phyloP scores from a whole-genome alignment of 2,329 filamentous ascomycete genomes.

The Penicillium sp. region DNA sequence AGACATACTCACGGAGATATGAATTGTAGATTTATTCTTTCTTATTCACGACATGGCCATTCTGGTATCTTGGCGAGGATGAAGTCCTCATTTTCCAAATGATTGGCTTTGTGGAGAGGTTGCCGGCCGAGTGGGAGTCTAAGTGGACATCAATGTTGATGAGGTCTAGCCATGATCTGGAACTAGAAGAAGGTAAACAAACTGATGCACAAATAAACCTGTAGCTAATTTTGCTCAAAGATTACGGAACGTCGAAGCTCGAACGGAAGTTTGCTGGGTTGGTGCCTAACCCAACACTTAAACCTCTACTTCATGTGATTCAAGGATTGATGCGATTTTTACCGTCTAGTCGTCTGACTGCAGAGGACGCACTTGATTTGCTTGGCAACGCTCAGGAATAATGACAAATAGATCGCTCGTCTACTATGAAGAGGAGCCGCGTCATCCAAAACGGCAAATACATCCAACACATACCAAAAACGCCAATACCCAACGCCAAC shows the following conservation, averaged over 20 bases:
- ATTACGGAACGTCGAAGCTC: slow-evolving; percentile 10
- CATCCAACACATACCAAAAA: background rate
- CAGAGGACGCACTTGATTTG: slow-evolving; percentile 18
- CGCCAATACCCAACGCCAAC: background rate
- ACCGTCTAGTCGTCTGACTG: slow-evolving; percentile 19
- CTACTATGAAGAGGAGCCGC: background rate
- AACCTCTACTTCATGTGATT: slow-evolving; percentile 16
- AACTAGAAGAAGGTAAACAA: slow-evolving; percentile 5
- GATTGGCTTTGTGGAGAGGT: slow-evolving; percentile 20
- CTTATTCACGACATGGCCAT: slow-evolving; percentile 16
- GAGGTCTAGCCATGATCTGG: slow-evolving; percentile 3
- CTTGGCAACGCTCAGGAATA: background rate
- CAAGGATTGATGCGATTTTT: slow-evolving; percentile 22
- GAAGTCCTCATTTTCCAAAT: slow-evolving; percentile 20
- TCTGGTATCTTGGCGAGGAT: slow-evolving; percentile 18
- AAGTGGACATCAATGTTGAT: slow-evolving; percentile 14
- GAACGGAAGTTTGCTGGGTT: slow-evolving; percentile 14
- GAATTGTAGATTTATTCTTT: slow-evolving; percentile 21
- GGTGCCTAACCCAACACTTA: slow-evolving; percentile 11
- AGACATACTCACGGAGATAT: slow-evolving; percentile 5
- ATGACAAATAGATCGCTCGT: background rate
- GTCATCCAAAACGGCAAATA: background rate
- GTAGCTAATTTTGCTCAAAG: slow-evolving; percentile 2
- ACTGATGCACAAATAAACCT: background rate
- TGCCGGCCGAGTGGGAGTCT: slow-evolving; percentile 20